Conservation (phyloP, 495 filamentous ascomycete species). For the Jackrogersella multiformis region DNA sequence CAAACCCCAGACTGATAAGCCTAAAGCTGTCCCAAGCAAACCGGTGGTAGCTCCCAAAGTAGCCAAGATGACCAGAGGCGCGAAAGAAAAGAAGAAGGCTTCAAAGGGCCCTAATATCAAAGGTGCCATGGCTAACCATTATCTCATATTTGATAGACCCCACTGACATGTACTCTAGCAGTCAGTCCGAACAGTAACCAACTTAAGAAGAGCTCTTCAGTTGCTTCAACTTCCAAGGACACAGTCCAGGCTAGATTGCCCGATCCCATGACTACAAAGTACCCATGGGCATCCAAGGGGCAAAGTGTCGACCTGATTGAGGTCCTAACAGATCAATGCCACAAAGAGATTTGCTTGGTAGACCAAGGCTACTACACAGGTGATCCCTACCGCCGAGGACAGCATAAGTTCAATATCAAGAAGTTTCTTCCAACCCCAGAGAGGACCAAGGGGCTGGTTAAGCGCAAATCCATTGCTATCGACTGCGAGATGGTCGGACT, state of each 20-base stretch:
- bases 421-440: conserved; percentile 10
- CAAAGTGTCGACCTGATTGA: background rate
- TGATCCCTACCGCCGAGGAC: background rate
- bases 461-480: conserved; percentile 51
- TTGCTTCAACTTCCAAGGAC: background rate
- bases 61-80: background rate
- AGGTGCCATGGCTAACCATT: conserved; percentile 1
- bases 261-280: background rate
- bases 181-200: background rate
- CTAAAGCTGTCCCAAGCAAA: background rate
- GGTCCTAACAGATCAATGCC: background rate
- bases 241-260: background rate
- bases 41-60: background rate
- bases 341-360: background rate
- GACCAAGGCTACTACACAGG: conserved; percentile 15
- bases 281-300: conserved; percentile 27
- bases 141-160: background rate
- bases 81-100: background rate
- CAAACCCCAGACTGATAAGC: background rate
- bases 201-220: background rate
- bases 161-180: background rate
- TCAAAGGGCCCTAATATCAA: background rate
- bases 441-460: background rate
- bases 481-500: conserved; percentile 62
- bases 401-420: background rate